Evolutionary conservation across 768 basidiomycete species (phyloP), one percentile per base, ranked within the genome.

Genomic region (Suillus weaverae): DNA sequence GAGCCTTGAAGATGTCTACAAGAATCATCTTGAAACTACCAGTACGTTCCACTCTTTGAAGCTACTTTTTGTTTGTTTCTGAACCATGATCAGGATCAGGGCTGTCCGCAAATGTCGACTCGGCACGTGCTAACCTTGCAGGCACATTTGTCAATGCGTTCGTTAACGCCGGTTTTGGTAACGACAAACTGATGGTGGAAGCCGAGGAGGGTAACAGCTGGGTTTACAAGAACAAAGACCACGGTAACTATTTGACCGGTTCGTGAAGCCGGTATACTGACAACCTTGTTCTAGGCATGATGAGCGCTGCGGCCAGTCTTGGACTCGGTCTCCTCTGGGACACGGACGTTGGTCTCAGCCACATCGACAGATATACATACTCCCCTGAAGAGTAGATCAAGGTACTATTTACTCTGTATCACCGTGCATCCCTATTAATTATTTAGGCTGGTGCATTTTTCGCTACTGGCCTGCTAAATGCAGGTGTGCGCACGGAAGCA

Each of bases 221-320:
- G 95, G 94, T 99, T 64, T 99, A 99, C 84, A 99, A 99, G 85
- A 99, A 99, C 83, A 99, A 99, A 80, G 97, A 98, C 61, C 94
- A 97, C 67, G 97, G 96, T 89, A 64, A 26, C 83, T 73, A 16
- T 55, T 18, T 35, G 48, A n/a, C 60, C 44, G 11, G 18, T 50
- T 32, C 26, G 22, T 14, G 16, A 38, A 35, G 8, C 16, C 10
- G 14, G 36, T 26, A 30, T 60, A 18, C 54, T 65, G 22, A 60
- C 36, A 8, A 26, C 5, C 66, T 46, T 6, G 50, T 68, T 35
- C 1, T 67, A 94, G 92, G 92, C 61, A 99, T 98, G 95, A 89
- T 97, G 85, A 94, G 92, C 65, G 97, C 97, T 30, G 89, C 96
- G 33, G 97, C 97, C 5, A 96, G 94, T 62, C 83, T 99, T 62